Evolutionary conservation across 495 filamentous ascomycete genomes (phyloP), one percentile per base, ranked within the genome.

Genomic region (Hypoxylon fuscum): DNA sequence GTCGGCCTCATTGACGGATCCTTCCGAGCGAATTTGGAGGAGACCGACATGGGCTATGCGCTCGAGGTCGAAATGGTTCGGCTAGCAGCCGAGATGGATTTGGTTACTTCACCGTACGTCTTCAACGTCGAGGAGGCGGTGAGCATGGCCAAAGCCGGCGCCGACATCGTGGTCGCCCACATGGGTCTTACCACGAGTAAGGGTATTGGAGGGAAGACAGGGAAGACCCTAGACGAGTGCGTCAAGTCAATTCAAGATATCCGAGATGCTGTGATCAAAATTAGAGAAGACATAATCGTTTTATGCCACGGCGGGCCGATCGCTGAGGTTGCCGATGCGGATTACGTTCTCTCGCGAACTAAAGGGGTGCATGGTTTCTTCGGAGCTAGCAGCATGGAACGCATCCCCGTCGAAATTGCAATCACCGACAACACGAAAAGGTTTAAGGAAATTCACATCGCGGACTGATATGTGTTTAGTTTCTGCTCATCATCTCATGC

Each of bases 251-350:
- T 89, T 3, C 85, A 90, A 76, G 80, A 75, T 23, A 89, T 90
- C 62, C 70, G 84, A 25, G 85, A 90, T 75, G 84, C 81, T 11
- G 87, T 80, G 0, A 72, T 76, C 5, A 65, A 71, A 60, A 72
- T 88, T 11, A 82, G 82, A 14, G 67, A 71, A 1, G 83, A 88
- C 5, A 75, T 89, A 4, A 85, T 90, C 46, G 82, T 91, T 11
- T 71, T 91, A 41, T 90, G 87, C 55, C 87, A 90, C 72, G 88
- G 88, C 0, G 88, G 87, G 0, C 87, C 87, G 3, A 84, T 90
- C 63, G 86, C 87, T 11, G 76, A 74, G 41, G 83, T 83, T 0
- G 69, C 82, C 35, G 87, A 91, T 75, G 87, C 87, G 0, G 72
- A 80, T 68, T 88, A 82, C 71, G 82, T 91, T 22, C 68, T 91